Percentiles rank a stretch among this genome's conserved stretches.
These are phyloP conservation scores for Eucalyptus tenuipes DNA, from an alignment of 345 rosid genomes.

Conservation along the genomic window DNA sequence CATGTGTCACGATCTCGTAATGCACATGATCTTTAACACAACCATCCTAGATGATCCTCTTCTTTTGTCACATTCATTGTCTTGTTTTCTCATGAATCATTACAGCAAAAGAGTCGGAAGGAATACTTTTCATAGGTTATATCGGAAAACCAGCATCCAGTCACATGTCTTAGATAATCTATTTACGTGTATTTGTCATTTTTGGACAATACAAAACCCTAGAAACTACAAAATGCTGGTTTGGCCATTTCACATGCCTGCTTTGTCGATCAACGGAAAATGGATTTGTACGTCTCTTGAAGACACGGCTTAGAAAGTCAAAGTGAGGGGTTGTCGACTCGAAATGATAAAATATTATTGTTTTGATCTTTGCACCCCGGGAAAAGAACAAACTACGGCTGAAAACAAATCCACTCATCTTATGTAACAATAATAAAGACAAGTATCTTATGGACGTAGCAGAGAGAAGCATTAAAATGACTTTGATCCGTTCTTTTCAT, in stretches of 20 bases:
- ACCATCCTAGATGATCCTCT: neutral
- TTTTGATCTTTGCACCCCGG: neutral
- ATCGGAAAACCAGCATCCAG: neutral
- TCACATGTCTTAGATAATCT: neutral
- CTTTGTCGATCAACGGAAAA: neutral
- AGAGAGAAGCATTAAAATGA: neutral
- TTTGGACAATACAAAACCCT: neutral
- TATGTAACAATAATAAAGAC: neutral
- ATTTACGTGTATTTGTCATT: neutral
- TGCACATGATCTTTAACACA: neutral
- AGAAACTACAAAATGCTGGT: neutral
- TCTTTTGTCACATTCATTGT: neutral
- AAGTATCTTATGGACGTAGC: neutral
- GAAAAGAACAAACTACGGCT: neutral
- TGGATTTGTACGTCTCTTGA: neutral
- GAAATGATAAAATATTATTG: neutral
- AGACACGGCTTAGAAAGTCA: neutral
- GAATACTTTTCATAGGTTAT: neutral
- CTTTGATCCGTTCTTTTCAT: neutral
- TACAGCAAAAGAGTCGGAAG: neutral
- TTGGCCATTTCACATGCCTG: neutral
- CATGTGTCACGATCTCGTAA: neutral
- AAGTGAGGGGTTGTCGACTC: neutral
- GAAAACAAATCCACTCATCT: neutral
- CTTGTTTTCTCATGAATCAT: neutral